phyloP scores from a whole-genome alignment of 805 yeast genomes.

The Nematodospora valgi region DNA sequence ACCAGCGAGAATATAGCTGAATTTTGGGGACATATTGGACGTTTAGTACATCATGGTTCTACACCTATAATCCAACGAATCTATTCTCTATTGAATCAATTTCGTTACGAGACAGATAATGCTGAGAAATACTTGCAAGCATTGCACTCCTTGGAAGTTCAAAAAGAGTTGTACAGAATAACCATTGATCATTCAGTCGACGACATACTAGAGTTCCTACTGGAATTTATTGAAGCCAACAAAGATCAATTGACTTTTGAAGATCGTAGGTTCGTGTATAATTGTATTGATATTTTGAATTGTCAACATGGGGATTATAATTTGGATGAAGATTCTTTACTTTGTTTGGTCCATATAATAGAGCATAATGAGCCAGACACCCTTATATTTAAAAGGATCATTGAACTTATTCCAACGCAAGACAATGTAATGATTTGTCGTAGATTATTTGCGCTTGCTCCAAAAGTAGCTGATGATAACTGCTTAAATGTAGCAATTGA shows the following conservation, averaged over 20 bases:
- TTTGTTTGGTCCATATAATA: slow-evolving; percentile 1
- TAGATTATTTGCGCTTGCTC: slow-evolving; percentile 4
- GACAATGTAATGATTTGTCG: neutral
- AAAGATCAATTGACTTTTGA: neutral
- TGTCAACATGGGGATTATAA: too few species aligned
- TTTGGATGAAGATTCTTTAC: neutral
- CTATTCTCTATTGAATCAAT: slow-evolving; percentile 28
- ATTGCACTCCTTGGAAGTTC: slow-evolving; percentile 11
- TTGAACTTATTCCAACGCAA: neutral
- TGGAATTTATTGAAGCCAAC: slow-evolving; percentile 9
- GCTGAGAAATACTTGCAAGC: slow-evolving; percentile 13
- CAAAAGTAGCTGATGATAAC: slow-evolving; percentile 2
- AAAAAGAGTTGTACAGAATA: slow-evolving; percentile 1
- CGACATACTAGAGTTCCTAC: slow-evolving; percentile 2
- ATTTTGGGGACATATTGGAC: slow-evolving; percentile 17
- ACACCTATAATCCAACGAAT: slow-evolving; percentile 8
- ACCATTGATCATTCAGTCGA: slow-evolving; percentile 1
- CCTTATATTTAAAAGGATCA: neutral
- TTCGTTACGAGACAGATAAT: slow-evolving; percentile 23
- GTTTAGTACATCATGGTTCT: slow-evolving; percentile 1
- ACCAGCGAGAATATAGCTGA: slow-evolving; percentile 4
- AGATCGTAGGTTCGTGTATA: neutral
- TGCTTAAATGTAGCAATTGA: neutral
- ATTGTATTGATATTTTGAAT: neutral
- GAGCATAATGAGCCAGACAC: slow-evolving; percentile 1